Evolutionary conservation across 2,329 filamentous ascomycete species (phyloP).

Genomic region (Aspergillus caelatus): DNA sequence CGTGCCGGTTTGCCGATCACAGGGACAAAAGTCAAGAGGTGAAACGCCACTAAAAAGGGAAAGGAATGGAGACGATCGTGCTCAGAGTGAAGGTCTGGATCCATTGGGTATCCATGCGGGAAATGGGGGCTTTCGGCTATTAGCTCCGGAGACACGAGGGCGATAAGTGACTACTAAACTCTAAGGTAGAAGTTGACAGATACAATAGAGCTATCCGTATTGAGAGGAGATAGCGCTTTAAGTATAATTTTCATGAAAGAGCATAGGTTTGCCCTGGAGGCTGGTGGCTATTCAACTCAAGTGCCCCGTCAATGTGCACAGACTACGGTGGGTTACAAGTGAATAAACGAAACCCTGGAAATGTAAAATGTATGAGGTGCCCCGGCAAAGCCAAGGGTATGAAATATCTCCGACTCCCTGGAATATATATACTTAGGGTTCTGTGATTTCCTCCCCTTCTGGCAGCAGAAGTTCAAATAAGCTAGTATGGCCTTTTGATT

Average conservation of each 20-base stretch:
- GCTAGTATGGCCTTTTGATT: not conserved
- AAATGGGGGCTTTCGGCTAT: not conserved
- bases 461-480: not conserved
- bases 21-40: constrained; percentile 2
- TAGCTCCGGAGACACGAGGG: not conserved
- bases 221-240: not conserved
- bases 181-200: not conserved
- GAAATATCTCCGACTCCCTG: not conserved
- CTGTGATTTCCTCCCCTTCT: not conserved
- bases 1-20: constrained; percentile 39
- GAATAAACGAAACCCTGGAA: not conserved
- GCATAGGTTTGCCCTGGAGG: not conserved
- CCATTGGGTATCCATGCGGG: constrained; percentile 16
- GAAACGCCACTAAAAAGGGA: not conserved
- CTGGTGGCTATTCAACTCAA: not conserved
- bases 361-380: not conserved
- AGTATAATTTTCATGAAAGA: not conserved
- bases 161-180: not conserved
- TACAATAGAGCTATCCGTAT: not conserved
- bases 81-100: constrained; percentile 1
- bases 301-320: not conserved
- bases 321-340: not conserved
- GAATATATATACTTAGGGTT: not conserved
- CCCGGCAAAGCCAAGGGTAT: not conserved
- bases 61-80: not conserved